Base-by-base conservation (phyloP, 257 asterid genomes). In the Rehmannia glutinosa region DNA sequence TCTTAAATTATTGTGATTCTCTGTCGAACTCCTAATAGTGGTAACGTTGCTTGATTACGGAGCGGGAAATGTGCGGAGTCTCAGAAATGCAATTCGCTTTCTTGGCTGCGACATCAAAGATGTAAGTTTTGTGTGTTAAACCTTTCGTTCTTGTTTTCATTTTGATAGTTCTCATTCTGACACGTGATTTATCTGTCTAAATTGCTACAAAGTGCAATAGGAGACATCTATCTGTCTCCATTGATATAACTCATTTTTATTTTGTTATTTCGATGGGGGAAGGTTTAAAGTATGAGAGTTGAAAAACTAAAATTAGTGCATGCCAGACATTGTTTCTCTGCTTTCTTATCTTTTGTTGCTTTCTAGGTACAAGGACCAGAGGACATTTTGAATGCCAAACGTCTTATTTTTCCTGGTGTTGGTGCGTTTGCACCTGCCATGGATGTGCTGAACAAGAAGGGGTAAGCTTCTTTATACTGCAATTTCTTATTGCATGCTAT, bases 391-490 rank as follows among this genome's bases (percentile, higher is more conserved):
- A 86, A 80, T 75, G 97, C 99, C 56, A 80, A 79, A 19, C 85
- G 90, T 35, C 97, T 93, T 68, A 77, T 93, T 71, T 93, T 93
- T 67, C 97, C 97, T 25, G 99, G 99, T 25, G 99, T 93, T 43
- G 99, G 99, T 59, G 96, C 99, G 50, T 93, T 93, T 81, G 95
- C 95, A 36, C 78, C 97, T 65, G 99, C 99, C 43, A 93, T 93
- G 97, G 97, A 93, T 65, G 97, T 88, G 64, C 77, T 93, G 62
- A 82, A 80, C 77, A 79, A 66, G 68, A 88, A 74, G 55, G 99
- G 96, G 98, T 92, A 78, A 80, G 62, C 72, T 51, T 41, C 15
- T 49, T 66, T 73, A 24, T 27, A 6, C 30, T 35, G 25, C 32
- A 8, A 17, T 45, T 41, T 27, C 7, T 62, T 5, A 28, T 49